A percentile compares a stretch with the other conserved stretches of the same genome.
phyloP scores from a whole-genome alignment of 2,329 filamentous ascomycete species.

The Stagonosporopsis chrysanthemi region DNA sequence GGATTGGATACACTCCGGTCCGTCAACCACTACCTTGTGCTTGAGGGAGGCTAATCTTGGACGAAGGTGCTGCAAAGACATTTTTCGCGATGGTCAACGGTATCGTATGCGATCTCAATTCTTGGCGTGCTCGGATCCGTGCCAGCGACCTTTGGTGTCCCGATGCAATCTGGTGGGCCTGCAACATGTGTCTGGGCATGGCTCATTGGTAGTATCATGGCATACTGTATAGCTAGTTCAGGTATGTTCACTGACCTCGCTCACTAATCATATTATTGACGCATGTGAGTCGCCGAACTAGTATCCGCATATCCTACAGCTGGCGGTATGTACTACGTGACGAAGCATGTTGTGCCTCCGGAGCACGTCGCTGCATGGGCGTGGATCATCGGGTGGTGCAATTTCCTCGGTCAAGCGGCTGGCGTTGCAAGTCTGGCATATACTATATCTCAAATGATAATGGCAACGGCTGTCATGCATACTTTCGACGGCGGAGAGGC shows the following conservation, averaged over 20 bases:
- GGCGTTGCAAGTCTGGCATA: constrained; percentile 70
- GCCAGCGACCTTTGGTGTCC: constrained; percentile 67
- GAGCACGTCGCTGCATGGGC: constrained; percentile 69
- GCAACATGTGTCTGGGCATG: constrained; percentile 72
- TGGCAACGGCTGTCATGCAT: constrained; percentile 69
- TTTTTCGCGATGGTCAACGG: constrained; percentile 71
- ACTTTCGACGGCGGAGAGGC: constrained; percentile 62
- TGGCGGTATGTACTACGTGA: constrained; percentile 73
- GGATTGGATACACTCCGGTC: constrained; percentile 70
- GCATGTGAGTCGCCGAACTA: constrained; percentile 64
- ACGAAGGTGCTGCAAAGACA: constrained; percentile 66
- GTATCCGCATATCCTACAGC: constrained; percentile 72
- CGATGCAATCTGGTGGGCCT: constrained; percentile 66
- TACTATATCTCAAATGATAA: constrained; percentile 69
- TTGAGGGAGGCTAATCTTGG: constrained; percentile 25
- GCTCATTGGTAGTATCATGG: constrained; percentile 70
- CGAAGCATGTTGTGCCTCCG: constrained; percentile 68
- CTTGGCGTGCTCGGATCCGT: constrained; percentile 71
- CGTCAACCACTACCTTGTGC: constrained; percentile 14
- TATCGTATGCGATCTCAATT: constrained; percentile 72
- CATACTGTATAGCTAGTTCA: constrained; percentile 69
- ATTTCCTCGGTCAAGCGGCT: constrained; percentile 69
- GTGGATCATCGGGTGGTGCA: constrained; percentile 73
- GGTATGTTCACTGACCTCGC: constrained; percentile 42
- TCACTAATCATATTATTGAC: neutral